Evolutionary conservation across 1,284 basidiomycete genomes (phyloP).

Genomic region (Pyrrhoderma noxium): DNA sequence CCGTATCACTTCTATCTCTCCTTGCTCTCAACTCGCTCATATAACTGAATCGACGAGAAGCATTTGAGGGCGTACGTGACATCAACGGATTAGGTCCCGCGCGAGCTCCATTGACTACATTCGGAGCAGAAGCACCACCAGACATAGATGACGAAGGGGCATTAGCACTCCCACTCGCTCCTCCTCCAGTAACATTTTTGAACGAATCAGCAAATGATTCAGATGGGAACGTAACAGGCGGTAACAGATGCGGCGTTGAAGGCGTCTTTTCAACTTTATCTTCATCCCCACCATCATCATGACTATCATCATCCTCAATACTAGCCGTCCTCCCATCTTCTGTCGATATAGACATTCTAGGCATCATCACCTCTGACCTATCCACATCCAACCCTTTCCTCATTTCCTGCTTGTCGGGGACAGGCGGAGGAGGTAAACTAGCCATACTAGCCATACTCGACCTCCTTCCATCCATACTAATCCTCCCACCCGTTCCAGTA

Average conservation of each 20-base stretch:
- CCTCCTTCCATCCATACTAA: slow-evolving; percentile 18
- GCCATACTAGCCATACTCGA: slow-evolving; percentile 34
- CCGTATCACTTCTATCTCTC: slow-evolving; percentile 81
- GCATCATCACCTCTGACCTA: slow-evolving; percentile 30
- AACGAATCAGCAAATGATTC: slow-evolving; percentile 77
- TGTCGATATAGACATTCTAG: slow-evolving; percentile 68
- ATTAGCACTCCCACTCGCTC: neutral
- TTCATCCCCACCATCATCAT: no score
- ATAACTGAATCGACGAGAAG: slow-evolving; percentile 69
- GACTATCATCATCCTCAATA: slow-evolving; percentile 35
- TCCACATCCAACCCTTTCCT: slow-evolving; percentile 16
- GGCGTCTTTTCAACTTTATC: slow-evolving; percentile 25
- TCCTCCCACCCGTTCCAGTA: neutral
- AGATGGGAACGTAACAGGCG: slow-evolving; percentile 72
- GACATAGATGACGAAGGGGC: no score
- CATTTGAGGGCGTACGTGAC: slow-evolving; percentile 39
- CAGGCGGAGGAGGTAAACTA: slow-evolving; percentile 35
- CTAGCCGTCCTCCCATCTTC: slow-evolving; percentile 59
- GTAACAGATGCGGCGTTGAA: slow-evolving; percentile 55
- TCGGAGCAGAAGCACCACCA: slow-evolving; percentile 11
- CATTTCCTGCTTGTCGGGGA: slow-evolving; percentile 33
- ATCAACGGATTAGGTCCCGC: slow-evolving; percentile 24
- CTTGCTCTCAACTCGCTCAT: slow-evolving; percentile 72
- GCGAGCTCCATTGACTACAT: slow-evolving; percentile 19
- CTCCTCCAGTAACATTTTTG: slow-evolving; percentile 40